Evolutionary conservation across 768 basidiomycete species (phyloP).

Genomic region (Amyloporia xantha): DNA sequence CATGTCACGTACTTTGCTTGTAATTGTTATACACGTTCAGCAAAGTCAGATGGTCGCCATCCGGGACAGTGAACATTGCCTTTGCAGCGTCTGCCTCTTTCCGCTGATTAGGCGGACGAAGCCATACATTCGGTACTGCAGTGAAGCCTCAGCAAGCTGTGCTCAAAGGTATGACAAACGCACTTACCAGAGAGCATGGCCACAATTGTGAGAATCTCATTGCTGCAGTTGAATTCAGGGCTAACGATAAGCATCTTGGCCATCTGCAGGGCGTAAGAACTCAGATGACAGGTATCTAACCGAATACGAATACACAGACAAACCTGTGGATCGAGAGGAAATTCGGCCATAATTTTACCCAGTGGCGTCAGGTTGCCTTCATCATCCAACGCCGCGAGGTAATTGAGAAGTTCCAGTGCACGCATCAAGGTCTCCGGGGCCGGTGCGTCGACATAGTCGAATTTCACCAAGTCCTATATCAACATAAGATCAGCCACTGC

Average conservation of each 20-base stretch:
- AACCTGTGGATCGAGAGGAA: slow-evolving; percentile 97
- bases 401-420: slow-evolving; percentile 90
- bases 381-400: slow-evolving; percentile 87
- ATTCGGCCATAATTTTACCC: slow-evolving; percentile 93
- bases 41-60: slow-evolving; percentile 93
- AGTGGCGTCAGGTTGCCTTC: slow-evolving; percentile 86
- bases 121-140: slow-evolving; percentile 88
- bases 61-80: slow-evolving; percentile 80
- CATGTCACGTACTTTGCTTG: slow-evolving; percentile 58
- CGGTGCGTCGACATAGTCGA: slow-evolving; percentile 25
- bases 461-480: slow-evolving; percentile 21
- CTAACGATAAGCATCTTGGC: slow-evolving; percentile 92
- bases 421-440: slow-evolving; percentile 81
- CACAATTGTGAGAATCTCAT: slow-evolving; percentile 91
- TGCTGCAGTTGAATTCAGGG: slow-evolving; percentile 93
- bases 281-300: not conserved
- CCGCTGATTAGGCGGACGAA: slow-evolving; percentile 81
- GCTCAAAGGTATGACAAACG: not conserved
- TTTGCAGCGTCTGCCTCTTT: slow-evolving; percentile 94
- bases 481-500: not conserved
- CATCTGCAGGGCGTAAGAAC: slow-evolving; percentile 40
- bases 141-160: not conserved
- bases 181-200: slow-evolving; percentile 89
- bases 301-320: slow-evolving; percentile 11
- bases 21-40: slow-evolving; percentile 96